phyloP scores from a whole-genome alignment of 2,329 filamentous ascomycete species.

The Pezicula radicicola region DNA sequence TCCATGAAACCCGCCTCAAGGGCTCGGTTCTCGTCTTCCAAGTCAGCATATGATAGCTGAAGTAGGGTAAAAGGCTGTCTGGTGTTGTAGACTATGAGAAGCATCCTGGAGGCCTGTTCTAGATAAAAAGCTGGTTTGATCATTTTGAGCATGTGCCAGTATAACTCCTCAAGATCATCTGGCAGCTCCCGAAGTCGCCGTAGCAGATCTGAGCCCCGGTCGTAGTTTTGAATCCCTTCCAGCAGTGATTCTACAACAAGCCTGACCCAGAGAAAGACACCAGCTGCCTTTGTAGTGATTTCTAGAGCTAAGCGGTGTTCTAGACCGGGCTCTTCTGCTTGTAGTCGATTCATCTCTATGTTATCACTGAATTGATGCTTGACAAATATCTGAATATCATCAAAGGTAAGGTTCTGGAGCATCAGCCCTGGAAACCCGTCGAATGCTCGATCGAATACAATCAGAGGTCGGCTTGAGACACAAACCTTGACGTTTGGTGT shows the following conservation, averaged over 20 bases:
- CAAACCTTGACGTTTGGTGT: background rate
- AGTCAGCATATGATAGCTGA: background rate
- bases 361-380: slow-evolving; percentile 12
- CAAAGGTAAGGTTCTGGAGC: slow-evolving; percentile 19
- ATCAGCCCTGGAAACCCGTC: slow-evolving; percentile 9
- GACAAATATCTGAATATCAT: slow-evolving; percentile 21
- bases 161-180: slow-evolving; percentile 9
- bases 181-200: slow-evolving; percentile 5
- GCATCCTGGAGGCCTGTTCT: background rate
- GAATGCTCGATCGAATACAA: slow-evolving; percentile 20
- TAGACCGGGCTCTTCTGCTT: background rate
- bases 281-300: slow-evolving; percentile 12
- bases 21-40: background rate
- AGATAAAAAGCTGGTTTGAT: background rate
- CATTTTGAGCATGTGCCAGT: slow-evolving; percentile 6
- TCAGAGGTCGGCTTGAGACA: slow-evolving; percentile 22
- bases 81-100: background rate
- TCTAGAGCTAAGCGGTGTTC: slow-evolving; percentile 2
- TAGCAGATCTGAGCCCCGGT: slow-evolving; percentile 10
- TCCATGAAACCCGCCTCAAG: background rate
- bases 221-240: slow-evolving; percentile 6
- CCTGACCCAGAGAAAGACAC: slow-evolving; percentile 22
- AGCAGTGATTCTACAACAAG: slow-evolving; percentile 15
- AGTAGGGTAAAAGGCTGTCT: background rate
- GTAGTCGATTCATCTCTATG: slow-evolving; percentile 6